phyloP scores from a whole-genome alignment of 148 eudicot species.

The Vaccinium corymbosum region DNA sequence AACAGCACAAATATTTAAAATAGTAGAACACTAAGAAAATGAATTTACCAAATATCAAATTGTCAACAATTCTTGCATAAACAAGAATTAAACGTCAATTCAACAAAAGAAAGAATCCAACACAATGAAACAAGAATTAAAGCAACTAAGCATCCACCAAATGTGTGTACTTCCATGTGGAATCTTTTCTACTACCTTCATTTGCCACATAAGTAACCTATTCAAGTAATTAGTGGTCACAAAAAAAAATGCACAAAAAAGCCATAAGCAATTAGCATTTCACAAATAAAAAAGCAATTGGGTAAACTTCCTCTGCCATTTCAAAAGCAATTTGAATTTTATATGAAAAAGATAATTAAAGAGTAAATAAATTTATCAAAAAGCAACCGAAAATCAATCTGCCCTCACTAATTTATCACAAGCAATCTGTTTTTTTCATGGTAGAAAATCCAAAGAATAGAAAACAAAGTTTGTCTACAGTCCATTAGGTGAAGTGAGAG shows the following conservation, averaged over 20 bases:
- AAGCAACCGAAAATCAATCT: neutral
- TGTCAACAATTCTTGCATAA: neutral
- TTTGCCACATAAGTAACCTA: neutral
- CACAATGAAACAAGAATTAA: neutral
- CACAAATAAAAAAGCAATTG: neutral
- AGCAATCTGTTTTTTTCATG: neutral
- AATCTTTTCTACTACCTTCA: neutral
- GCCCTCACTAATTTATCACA: neutral
- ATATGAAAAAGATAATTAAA: too few relatives aligned
- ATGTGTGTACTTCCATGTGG: neutral
- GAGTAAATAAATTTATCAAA: neutral
- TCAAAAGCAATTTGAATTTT: neutral
- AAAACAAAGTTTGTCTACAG: neutral
- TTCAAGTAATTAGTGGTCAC: neutral
- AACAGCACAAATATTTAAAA: neutral
- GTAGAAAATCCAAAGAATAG: neutral
- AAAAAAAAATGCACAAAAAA: neutral
- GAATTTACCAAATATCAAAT: neutral
- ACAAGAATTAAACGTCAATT: neutral
- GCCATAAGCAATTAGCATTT: neutral
- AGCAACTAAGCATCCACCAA: neutral
- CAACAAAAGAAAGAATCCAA: neutral
- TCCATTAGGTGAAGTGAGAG: neutral
- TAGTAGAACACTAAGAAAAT: too few relatives aligned
- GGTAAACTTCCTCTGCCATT: neutral